Evolutionary conservation across 768 basidiomycete species (phyloP), one percentile per base, ranked within the genome.

Genomic region (Termitomyces sp.): DNA sequence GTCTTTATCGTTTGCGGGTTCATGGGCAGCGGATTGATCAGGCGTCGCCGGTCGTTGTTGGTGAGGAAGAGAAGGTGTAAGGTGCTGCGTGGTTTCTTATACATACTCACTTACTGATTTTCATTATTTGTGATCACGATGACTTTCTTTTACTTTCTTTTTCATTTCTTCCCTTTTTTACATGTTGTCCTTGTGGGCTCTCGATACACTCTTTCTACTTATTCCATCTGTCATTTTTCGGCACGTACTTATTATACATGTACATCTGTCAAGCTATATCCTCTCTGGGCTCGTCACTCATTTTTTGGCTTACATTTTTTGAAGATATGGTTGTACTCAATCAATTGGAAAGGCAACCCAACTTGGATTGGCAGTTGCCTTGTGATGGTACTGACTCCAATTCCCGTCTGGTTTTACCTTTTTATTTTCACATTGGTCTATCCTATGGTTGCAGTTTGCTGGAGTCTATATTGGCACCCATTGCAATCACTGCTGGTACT

Each of bases 1-100:
- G 96, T 70, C 70, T 98, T 39, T 98, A 94, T 70, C 84, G 91
- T 43, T 74, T 93, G 72, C 81, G 91, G 42, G 88, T 91, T 30
- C 90, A 92, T 64, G 91, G 91, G 16, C 73, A 81, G 61, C 75
- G 68, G 54, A 64, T 84, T 51, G 78, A 70, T 11, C 79, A 74
- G 52, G 62, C 67, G 6, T 61, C 68, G 19, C 16, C 14, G 6
- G 11, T n/a, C 39, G 74, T 77, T 5, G 68, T 66, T 50, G 59
- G 71, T 39, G 66, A 64, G 42, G 72, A 72, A 50, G 59, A 40
- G 25, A 37, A 54, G 51, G 59, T 41, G 51, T 62, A 59, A 51
- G 54, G 41, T 34, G 23, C 39, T 40, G 32, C 11, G 6, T 50
- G n/a, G 30, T n/a, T 2, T 16, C 32, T 25, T 49, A 25, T 40